Evolutionary conservation across 2,329 filamentous ascomycete species (phyloP), one percentile per base, ranked within the genome.

Genomic region (Colletotrichum nymphaeae): DNA sequence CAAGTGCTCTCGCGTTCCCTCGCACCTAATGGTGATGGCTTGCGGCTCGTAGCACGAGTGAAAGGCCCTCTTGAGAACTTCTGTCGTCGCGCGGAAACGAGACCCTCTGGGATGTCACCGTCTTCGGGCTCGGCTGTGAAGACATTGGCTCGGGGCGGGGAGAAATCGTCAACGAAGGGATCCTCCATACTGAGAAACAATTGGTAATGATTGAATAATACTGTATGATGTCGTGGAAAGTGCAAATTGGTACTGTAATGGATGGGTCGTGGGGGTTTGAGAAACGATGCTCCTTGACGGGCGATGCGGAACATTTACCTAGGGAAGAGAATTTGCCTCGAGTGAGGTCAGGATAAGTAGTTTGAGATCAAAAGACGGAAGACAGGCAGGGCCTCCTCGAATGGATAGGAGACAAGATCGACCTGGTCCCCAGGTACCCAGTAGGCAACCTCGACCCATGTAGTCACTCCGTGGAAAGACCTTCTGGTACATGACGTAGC

Each of bases 31-130:
- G 35, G 32, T 16, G 49, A 32, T 52, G 67, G 24, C 56, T 56
- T 62, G 12, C 60, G 56, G 49, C 28, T 60, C 6, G 32, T 6
- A 24, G 37, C 22, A 55, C 59, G 30, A 59, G 56, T 19, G 5
- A 56, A 58, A 16, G 49, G 35, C 9, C 53, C 65, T 42, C 46
- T 65, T 16, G 58, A 77, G 58, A 85, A 77, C 69, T 79, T 78
- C 37, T 75, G 77, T 71, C 81, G 75, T 59, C 80, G 82, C 19
- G 80, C 80, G 16, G 78, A 78, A 12, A 84, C 80, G 56, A 80
- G 81, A 53, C 81, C 81, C 49, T 70, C 57, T 75, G 46, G 80
- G 78, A 74, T 65, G 83, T 78, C 24, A 75, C 70, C 73, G 76
- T 66, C 67, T 60, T 67, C 73, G 59, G 74, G 60, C 57, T 65